phyloP scores from a whole-genome alignment of 441 rosid genomes.

The Gossypium gossypioides region DNA sequence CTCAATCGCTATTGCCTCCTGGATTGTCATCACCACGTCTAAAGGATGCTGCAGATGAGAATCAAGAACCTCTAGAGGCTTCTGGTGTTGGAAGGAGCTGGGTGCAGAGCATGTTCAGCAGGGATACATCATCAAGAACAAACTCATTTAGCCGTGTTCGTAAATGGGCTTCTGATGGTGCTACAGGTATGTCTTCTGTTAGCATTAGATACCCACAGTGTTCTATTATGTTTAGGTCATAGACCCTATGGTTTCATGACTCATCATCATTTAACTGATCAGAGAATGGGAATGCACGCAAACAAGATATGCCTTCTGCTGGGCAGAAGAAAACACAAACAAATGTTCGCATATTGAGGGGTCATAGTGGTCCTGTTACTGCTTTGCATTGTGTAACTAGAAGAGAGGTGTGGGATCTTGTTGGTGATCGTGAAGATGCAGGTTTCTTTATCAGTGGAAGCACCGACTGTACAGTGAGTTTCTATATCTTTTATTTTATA shows the following conservation, averaged over 20 bases:
- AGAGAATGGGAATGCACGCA: slow-evolving; percentile 40
- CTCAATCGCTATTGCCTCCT: slow-evolving; percentile 46
- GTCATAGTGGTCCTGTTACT: slow-evolving; percentile 85
- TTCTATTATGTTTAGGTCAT: neutral
- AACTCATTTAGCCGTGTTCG: slow-evolving; percentile 74
- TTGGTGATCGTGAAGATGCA: slow-evolving; percentile 98
- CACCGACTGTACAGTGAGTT: slow-evolving; percentile 73
- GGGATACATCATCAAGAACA: slow-evolving; percentile 66
- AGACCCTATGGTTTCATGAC: neutral
- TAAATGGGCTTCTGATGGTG: slow-evolving; percentile 69
- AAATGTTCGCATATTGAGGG: slow-evolving; percentile 80
- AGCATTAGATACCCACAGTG: slow-evolving; percentile 2
- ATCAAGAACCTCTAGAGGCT: slow-evolving; percentile 87
- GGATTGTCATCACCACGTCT: slow-evolving; percentile 82
- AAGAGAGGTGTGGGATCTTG: slow-evolving; percentile 97
- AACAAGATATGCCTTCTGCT: slow-evolving; percentile 59
- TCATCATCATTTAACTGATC: slow-evolving; percentile 19
- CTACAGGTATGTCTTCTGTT: slow-evolving; percentile 41
- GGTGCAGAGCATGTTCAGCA: slow-evolving; percentile 99
- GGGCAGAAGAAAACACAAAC: slow-evolving; percentile 90
- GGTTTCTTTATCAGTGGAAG: slow-evolving; percentile 99
- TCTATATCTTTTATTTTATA: slow-evolving; percentile 13
- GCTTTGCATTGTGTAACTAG: slow-evolving; percentile 95
- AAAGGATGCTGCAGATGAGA: slow-evolving; percentile 57
- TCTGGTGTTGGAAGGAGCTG: slow-evolving; percentile 94